Conservation (phyloP, 306 rosid species). For the Medicago truncatula region DNA sequence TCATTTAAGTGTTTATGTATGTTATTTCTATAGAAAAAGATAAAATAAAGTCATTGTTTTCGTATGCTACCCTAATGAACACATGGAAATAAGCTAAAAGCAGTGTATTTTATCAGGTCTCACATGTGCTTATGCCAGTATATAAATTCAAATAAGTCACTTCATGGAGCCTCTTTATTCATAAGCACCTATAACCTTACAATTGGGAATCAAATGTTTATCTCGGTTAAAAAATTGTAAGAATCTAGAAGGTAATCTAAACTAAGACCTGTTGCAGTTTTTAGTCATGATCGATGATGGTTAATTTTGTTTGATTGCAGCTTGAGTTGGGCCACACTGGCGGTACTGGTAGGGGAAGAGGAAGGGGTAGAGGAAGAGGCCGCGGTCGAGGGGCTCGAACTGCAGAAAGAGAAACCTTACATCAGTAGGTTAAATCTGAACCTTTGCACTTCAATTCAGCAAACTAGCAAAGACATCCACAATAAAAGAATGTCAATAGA, state of each 20-base stretch:
- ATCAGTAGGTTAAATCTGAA: slow-evolving; percentile 66
- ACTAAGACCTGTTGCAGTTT: not conserved
- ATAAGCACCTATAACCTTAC: too few species aligned
- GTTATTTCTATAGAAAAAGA: not conserved
- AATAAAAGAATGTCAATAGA: slow-evolving; percentile 49
- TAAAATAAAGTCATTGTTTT: not conserved
- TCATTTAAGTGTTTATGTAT: too few species aligned
- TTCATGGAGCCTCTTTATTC: too few species aligned
- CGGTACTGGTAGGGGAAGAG: slow-evolving; percentile 78
- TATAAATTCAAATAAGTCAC: too few species aligned
- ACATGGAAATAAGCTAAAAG: too few species aligned
- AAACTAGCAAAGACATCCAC: slow-evolving; percentile 50
- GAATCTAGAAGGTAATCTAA: not conserved
- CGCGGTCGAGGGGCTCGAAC: slow-evolving; percentile 77
- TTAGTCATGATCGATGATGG: slow-evolving; percentile 6
- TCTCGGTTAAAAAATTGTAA: too few species aligned
- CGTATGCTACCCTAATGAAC: not conserved
- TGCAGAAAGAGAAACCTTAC: slow-evolving; percentile 64
- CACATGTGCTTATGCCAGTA: too few species aligned
- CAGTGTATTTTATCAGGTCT: too few species aligned
- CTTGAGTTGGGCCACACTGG: slow-evolving; percentile 72
- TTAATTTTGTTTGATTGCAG: slow-evolving; percentile 47
- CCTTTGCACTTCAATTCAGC: slow-evolving; percentile 66
- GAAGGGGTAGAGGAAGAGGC: slow-evolving; percentile 78
- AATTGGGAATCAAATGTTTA: too few species aligned